Conservation (phyloP, 2,329 filamentous ascomycete species). For the Fusarium chuoi region DNA sequence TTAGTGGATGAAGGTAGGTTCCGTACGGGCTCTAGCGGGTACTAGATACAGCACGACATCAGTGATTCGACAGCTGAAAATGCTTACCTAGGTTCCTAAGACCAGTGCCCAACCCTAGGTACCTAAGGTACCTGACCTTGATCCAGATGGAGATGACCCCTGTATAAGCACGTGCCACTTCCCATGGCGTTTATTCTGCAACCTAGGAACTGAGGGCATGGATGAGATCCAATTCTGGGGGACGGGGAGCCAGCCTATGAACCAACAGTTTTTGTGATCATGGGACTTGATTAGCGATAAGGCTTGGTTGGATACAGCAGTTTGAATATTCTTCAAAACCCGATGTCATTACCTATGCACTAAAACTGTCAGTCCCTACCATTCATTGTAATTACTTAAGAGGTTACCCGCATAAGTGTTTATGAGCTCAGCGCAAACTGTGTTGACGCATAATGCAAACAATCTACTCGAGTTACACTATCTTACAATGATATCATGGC, state of each 20-base stretch:
- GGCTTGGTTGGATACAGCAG: not conserved
- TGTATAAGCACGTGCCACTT: conserved; percentile 44
- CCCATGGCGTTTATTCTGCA: conserved; percentile 14
- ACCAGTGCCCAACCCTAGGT: conserved; percentile 15
- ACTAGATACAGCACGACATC: conserved; percentile 19
- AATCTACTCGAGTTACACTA: not conserved
- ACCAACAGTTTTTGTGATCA: not conserved
- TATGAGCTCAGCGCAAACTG: not conserved
- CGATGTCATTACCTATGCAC: not conserved
- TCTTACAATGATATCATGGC: not conserved
- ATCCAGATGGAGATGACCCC: conserved; percentile 32
- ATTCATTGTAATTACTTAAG: not conserved
- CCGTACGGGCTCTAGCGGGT: conserved; percentile 1
- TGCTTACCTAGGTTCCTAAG: not conserved
- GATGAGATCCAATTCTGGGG: not conserved
- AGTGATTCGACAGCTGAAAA: conserved; percentile 22
- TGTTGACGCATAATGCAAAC: not conserved
- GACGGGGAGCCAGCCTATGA: not conserved
- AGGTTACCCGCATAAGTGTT: not conserved
- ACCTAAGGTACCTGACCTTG: not conserved
- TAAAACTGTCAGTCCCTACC: not conserved
- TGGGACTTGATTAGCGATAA: not conserved
- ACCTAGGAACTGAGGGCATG: conserved; percentile 4
- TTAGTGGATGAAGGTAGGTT: not conserved
- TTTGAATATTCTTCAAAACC: not conserved